These are phyloP conservation scores for Clonostachys rhizophaga DNA, from an alignment of 2,329 filamentous ascomycete species.

Conservation along the genomic window DNA sequence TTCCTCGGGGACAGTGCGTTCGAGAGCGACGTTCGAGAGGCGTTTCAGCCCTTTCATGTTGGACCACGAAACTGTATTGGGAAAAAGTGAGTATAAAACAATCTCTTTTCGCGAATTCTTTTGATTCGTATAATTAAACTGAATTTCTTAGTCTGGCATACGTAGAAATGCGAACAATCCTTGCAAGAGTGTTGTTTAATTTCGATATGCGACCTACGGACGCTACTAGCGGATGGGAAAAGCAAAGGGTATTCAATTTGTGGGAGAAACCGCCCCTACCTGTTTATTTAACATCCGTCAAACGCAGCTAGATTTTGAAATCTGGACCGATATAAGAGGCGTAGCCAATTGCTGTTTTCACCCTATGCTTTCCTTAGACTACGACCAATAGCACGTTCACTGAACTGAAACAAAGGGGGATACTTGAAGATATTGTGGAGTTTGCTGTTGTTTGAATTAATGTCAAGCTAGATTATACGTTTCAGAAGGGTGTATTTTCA, in stretches of 20 bases:
- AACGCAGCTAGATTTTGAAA: background rate
- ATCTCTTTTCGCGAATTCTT: background rate
- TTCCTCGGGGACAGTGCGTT: constrained; percentile 31
- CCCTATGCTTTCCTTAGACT: too few species aligned
- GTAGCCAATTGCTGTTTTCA: too few species aligned
- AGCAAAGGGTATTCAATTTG: background rate
- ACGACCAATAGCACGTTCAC: too few species aligned
- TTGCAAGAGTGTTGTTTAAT: constrained; percentile 40
- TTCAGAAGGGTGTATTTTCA: background rate
- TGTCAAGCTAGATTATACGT: too few species aligned
- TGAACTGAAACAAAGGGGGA: too few species aligned
- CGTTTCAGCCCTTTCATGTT: constrained; percentile 37
- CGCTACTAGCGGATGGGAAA: background rate
- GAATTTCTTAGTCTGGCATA: constrained; percentile 28
- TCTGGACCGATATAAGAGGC: too few species aligned
- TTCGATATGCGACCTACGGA: constrained; percentile 33
- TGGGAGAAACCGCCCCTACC: background rate
- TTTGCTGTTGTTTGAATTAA: too few species aligned
- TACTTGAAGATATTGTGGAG: too few species aligned
- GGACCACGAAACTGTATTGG: constrained; percentile 44
- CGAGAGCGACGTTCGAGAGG: constrained; percentile 26
- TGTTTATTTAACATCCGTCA: background rate
- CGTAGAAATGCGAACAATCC: constrained; percentile 42
- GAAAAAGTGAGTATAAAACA: constrained; percentile 28
- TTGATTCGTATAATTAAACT: too few species aligned